These are phyloP conservation scores for Trichosanthes truncata DNA, from an alignment of 306 rosid species.

Conservation along the genomic window DNA sequence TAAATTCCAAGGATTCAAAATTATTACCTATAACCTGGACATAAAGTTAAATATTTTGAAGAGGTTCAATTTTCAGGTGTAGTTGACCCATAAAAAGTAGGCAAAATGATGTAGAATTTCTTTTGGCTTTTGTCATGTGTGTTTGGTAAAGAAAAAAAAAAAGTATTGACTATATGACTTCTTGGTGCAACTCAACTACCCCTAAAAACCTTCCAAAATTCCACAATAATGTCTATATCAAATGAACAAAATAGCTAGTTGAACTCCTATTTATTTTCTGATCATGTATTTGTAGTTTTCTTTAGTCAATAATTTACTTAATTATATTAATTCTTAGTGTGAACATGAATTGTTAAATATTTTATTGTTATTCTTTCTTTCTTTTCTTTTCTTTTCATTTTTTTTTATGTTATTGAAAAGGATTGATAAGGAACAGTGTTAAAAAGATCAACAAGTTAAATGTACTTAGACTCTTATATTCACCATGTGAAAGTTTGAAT, in stretches of 20 bases:
- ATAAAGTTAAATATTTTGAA: neutral
- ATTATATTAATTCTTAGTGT: neutral
- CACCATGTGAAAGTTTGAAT: neutral
- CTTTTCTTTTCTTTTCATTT: neutral
- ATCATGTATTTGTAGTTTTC: too few relatives aligned
- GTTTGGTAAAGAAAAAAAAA: neutral
- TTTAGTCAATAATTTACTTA: neutral
- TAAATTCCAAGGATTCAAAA: neutral
- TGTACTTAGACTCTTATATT: neutral
- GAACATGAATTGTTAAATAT: neutral
- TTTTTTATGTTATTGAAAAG: neutral
- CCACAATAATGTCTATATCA: neutral
- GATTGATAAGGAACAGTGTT: neutral
- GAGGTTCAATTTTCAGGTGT: neutral
- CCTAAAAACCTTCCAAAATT: too few relatives aligned
- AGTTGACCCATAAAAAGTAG: conserved; percentile 1
- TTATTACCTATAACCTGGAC: neutral
- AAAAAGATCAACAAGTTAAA: neutral
- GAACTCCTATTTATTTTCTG: neutral
- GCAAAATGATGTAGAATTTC: neutral
- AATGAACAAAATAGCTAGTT: neutral
- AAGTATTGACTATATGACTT: neutral
- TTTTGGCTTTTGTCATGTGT: neutral
- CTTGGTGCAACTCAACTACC: neutral
- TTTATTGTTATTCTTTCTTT: too few relatives aligned